A percentile compares a stretch with the other conserved stretches of the same genome.
Conservation (phyloP, 2,329 filamentous ascomycete genomes). For the Aspergillus pseudoglaucus region DNA sequence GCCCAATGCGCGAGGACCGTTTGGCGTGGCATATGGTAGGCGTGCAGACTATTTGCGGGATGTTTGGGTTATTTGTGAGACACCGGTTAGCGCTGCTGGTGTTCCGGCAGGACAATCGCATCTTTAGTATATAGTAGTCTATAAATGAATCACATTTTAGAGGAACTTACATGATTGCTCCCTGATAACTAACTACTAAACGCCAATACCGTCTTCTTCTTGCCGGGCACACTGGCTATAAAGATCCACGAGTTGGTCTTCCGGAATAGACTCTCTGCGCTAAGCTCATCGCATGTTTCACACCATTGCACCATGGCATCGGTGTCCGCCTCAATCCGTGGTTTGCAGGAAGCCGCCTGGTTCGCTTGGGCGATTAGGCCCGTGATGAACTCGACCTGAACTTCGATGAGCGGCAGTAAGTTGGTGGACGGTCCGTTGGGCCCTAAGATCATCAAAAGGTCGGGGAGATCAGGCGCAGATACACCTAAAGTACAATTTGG, state of each 20-base stretch:
- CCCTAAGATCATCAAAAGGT: constrained; percentile 9
- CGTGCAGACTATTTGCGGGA: constrained; percentile 70
- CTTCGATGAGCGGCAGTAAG: not conserved
- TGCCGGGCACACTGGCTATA: constrained; percentile 5
- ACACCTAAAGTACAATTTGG: constrained; percentile 7
- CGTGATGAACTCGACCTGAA: not conserved
- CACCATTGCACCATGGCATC: not conserved
- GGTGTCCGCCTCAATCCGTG: not conserved
- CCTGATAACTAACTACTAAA: no score
- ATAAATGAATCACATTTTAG: constrained; percentile 3
- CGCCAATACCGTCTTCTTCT: constrained; percentile 14
- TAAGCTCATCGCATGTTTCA: not conserved
- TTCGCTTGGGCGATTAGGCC: not conserved
- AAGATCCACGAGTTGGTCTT: not conserved
- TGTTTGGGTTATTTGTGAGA: constrained; percentile 77
- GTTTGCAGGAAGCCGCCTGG: not conserved
- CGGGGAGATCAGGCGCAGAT: constrained; percentile 6
- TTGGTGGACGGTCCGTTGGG: constrained; percentile 2
- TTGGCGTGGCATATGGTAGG: constrained; percentile 71
- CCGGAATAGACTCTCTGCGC: not conserved
- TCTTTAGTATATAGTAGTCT: constrained; percentile 36
- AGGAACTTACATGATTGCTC: no score
- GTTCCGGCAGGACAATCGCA: constrained; percentile 78
- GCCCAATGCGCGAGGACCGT: constrained; percentile 79
- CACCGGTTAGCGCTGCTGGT: constrained; percentile 81